A percentile compares a stretch with the other conserved stretches of the same genome.
Conservation (phyloP, 495 filamentous ascomycete species). For the Pseudevernia furfuracea region DNA sequence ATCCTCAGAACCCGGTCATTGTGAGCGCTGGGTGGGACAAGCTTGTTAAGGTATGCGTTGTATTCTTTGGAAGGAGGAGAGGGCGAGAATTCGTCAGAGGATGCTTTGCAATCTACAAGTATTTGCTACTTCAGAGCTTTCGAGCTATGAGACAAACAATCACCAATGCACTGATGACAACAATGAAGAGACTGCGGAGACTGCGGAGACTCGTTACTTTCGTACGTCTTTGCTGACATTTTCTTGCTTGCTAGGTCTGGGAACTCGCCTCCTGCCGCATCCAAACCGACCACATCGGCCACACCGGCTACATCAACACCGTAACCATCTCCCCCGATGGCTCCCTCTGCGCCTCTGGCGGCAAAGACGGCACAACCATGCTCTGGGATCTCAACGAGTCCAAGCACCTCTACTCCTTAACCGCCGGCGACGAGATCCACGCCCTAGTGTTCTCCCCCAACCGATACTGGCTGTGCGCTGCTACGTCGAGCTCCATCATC, state of each 20-base stretch:
- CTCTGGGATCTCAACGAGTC: constrained; percentile 99
- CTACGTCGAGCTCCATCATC: constrained; percentile 93
- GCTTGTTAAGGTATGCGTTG: constrained; percentile 91
- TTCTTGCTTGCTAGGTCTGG: constrained; percentile 65
- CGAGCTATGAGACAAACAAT: constrained; percentile 92
- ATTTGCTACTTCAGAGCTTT: constrained; percentile 99
- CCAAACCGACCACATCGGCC: constrained; percentile 99
- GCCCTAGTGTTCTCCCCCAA: constrained; percentile 99
- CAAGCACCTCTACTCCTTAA: constrained; percentile 99
- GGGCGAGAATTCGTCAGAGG: constrained; percentile 60
- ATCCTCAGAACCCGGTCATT: constrained; percentile 99
- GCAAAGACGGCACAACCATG: constrained; percentile 99
- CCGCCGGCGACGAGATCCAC: constrained; percentile 99
- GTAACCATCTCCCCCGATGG: constrained; percentile 99
- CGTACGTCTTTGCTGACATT: constrained; percentile 10
- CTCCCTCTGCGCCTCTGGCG: constrained; percentile 97
- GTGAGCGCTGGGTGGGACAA: constrained; percentile 99
- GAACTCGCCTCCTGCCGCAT: constrained; percentile 98
- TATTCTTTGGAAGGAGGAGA: neutral
- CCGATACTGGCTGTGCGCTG: constrained; percentile 99
- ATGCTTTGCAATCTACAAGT: constrained; percentile 88
- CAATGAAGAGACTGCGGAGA: constrained; percentile 5
- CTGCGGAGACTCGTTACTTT: neutral
- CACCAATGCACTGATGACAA: constrained; percentile 81
- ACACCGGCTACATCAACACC: constrained; percentile 99